Evolutionary conservation across 2,329 filamentous ascomycete genomes (phyloP).

Genomic region (Penicillium griseofulvum): DNA sequence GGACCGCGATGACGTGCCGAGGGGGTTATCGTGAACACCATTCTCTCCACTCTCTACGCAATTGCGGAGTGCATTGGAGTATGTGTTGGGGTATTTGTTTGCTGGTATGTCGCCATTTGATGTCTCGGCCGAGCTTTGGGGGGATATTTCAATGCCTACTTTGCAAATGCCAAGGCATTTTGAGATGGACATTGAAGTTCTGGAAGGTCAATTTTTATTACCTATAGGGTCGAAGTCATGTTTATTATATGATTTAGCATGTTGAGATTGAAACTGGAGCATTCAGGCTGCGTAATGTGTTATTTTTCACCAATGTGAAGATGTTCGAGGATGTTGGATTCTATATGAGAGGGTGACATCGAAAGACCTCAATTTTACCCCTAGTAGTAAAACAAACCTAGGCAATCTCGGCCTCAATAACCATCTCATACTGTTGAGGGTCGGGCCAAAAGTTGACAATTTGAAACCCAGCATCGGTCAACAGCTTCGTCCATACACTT

Average conservation of each 20-base stretch:
- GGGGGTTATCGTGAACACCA: constrained; percentile 8
- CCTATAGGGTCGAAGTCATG: too few relatives aligned
- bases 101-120: not conserved
- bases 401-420: constrained; percentile 28
- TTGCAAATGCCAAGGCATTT: not conserved
- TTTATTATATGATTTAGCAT: too few relatives aligned
- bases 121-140: not conserved
- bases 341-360: too few relatives aligned
- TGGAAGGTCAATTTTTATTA: not conserved
- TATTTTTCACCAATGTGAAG: too few relatives aligned
- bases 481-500: constrained; percentile 26
- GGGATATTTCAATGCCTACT: not conserved
- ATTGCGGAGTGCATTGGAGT: constrained; percentile 10
- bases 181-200: not conserved
- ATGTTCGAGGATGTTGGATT: too few relatives aligned
- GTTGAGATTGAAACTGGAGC: too few relatives aligned
- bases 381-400: not conserved
- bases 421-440: constrained; percentile 29
- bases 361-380: too few relatives aligned
- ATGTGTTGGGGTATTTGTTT: not conserved
- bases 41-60: constrained; percentile 21
- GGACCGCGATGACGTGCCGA: constrained; percentile 20
- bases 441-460: constrained; percentile 31
- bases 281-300: too few relatives aligned
- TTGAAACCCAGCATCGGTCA: constrained; percentile 27